Base-by-base conservation (phyloP, 2,329 filamentous ascomycete genomes). In the Cladophialophora carrionii region DNA sequence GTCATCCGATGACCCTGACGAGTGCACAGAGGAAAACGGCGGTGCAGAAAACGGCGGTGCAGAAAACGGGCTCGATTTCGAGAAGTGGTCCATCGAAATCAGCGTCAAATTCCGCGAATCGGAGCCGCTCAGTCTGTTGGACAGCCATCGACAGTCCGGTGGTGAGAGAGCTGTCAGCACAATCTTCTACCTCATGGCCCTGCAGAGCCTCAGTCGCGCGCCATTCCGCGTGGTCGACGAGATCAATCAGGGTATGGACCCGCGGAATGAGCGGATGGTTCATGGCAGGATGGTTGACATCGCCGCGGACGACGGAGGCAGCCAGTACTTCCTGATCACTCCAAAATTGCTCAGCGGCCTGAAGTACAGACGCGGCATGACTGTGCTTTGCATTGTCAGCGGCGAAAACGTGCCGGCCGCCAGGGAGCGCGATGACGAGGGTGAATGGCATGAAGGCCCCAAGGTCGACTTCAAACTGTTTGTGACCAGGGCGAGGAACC, bases 241-340 rank as follows among this genome's bases (percentile, higher is more conserved):
- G 80, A 99, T 99, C 83, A 99, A 99, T 75, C 95, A 99, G 79
- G 95, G 95, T 71, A 99, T 99, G 95, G 95, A 99, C 77, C 95
- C 94, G 51, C 89, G 95, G 73, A 99, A 99, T 78, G 95, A 99
- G 79, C 90, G 95, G 72, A 96, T 97, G 87, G 93, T 99, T 17
- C 95, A 99, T 79, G 92, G 94, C 75, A 91, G 95, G 69, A 96
- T 99, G 90, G 95, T 99, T 8, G 92, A 97, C 74, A 97, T 99
- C 74, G 95, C 95, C 51, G 98, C 95, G 77, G 88, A 90, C 41
- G 70, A 73, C 51, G 76, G 73, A 12, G 84, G 84, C 26, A 84
- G 83, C 54, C 87, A 89, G 79, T 99, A 99, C 80, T 99, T 99
- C 81, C 87, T 99, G 69, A 96, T 99, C 80, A 99, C 95, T 51